Evolutionary conservation across 768 basidiomycete species (phyloP).

Genomic region (Russula abietina): DNA sequence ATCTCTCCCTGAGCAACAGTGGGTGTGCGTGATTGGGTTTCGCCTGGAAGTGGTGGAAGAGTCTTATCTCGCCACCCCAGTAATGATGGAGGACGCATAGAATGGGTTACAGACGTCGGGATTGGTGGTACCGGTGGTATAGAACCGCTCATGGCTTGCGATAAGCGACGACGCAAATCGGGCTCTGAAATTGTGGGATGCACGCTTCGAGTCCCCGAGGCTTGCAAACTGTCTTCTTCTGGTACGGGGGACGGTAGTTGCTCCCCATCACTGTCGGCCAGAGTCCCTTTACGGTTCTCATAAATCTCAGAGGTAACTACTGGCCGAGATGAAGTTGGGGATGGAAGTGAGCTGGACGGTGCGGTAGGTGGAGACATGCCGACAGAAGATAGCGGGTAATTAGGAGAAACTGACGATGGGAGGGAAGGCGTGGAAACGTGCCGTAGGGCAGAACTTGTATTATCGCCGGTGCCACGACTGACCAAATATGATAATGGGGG

Average conservation of each 20-base stretch:
- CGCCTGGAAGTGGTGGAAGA: conserved; percentile 67
- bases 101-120: conserved; percentile 8
- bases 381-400: conserved; percentile 46
- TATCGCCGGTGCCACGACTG: conserved; percentile 46
- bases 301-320: conserved; percentile 49
- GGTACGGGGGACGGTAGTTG: conserved; percentile 26
- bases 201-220: conserved; percentile 29
- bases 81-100: conserved; percentile 13
- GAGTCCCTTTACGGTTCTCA: conserved; percentile 39
- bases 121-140: conserved; percentile 27
- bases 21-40: conserved; percentile 31
- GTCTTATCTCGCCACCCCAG: conserved; percentile 59
- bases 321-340: conserved; percentile 67
- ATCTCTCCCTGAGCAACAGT: conserved; percentile 33
- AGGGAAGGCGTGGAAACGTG: conserved; percentile 68
- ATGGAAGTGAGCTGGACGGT: conserved; percentile 68
- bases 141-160: conserved; percentile 24
- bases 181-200: conserved; percentile 57
- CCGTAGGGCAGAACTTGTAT: conserved; percentile 43
- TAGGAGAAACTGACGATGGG: conserved; percentile 52
- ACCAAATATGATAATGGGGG: conserved; percentile 89
- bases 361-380: conserved; percentile 72
- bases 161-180: conserved; percentile 47
- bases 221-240: conserved; percentile 18
- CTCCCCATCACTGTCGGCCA: conserved; percentile 41